Percentiles rank a stretch among this genome's conserved stretches.
phyloP scores from a whole-genome alignment of 2,329 filamentous ascomycete species.

The Paecilomyces formosus region DNA sequence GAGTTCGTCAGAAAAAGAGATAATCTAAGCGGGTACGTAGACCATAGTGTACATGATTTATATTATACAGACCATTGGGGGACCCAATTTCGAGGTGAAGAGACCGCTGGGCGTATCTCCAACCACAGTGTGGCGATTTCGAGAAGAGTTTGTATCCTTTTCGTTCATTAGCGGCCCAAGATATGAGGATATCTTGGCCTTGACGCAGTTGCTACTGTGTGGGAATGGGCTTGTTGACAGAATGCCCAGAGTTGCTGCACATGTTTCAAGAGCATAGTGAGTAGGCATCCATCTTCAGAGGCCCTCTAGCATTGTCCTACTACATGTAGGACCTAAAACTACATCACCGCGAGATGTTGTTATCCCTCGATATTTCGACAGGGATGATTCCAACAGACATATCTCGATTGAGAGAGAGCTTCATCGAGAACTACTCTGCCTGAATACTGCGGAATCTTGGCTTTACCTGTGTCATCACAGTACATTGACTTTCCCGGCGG shows the following conservation, averaged over 20 bases:
- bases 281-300: too few relatives aligned
- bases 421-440: neutral
- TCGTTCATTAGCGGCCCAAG: too few relatives aligned
- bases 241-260: too few relatives aligned
- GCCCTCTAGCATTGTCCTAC: too few relatives aligned
- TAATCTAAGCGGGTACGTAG: neutral
- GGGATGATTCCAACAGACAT: neutral
- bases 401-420: neutral
- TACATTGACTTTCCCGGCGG: neutral
- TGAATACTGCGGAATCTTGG: neutral
- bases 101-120: too few relatives aligned
- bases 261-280: too few relatives aligned
- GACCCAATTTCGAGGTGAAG: neutral
- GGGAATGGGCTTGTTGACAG: too few relatives aligned
- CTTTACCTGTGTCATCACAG: neutral
- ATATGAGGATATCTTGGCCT: too few relatives aligned
- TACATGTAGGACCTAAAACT: neutral
- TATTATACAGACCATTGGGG: neutral
- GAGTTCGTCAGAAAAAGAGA: neutral
- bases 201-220: too few relatives aligned
- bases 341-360: neutral
- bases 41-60: neutral
- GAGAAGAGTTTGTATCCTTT: too few relatives aligned
- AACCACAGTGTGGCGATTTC: too few relatives aligned
- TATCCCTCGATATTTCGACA: neutral